A percentile compares a stretch with the other conserved stretches of the same genome.
phyloP scores from a whole-genome alignment of 495 filamentous ascomycete species.

The Podospora bellae-mahoneyi region DNA sequence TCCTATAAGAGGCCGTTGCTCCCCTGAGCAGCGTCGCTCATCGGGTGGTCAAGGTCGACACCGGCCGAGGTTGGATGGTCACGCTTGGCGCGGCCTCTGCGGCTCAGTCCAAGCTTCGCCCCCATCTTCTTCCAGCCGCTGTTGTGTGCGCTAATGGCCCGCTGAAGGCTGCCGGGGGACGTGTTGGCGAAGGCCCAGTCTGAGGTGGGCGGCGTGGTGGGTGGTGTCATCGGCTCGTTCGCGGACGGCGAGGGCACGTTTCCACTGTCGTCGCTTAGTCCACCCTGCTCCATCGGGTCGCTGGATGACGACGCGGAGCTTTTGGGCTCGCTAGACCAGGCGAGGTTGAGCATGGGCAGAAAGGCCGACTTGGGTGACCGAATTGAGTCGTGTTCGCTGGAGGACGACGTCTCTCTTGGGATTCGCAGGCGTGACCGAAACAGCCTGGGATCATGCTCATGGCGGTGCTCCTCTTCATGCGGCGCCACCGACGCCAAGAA shows the following conservation, averaged over 20 bases:
- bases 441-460: slow-evolving; percentile 36
- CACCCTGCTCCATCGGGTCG: slow-evolving; percentile 33
- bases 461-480: slow-evolving; percentile 26
- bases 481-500: slow-evolving; percentile 64
- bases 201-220: slow-evolving; percentile 73
- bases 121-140: slow-evolving; percentile 83
- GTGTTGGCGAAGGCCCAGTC: slow-evolving; percentile 53
- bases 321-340: slow-evolving; percentile 34
- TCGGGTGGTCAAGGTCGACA: slow-evolving; percentile 24
- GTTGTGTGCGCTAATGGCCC: slow-evolving; percentile 49
- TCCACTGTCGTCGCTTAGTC: slow-evolving; percentile 50
- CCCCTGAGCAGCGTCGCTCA: slow-evolving; percentile 30
- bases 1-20: slow-evolving; percentile 47
- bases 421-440: slow-evolving; percentile 40
- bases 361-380: slow-evolving; percentile 45
- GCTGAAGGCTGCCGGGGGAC: slow-evolving; percentile 50
- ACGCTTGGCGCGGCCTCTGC: slow-evolving; percentile 47
- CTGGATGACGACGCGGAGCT: slow-evolving; percentile 41
- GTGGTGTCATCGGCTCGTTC: slow-evolving; percentile 80
- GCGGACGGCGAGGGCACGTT: slow-evolving; percentile 50
- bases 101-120: slow-evolving; percentile 68
- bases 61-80: slow-evolving; percentile 35
- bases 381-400: slow-evolving; percentile 34
- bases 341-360: slow-evolving; percentile 43
- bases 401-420: slow-evolving; percentile 30